Percentiles rank a stretch among this genome's conserved stretches.
Evolutionary conservation across 2,329 filamentous ascomycete genomes (phyloP).

Genomic region (Alternaria conjuncta): DNA sequence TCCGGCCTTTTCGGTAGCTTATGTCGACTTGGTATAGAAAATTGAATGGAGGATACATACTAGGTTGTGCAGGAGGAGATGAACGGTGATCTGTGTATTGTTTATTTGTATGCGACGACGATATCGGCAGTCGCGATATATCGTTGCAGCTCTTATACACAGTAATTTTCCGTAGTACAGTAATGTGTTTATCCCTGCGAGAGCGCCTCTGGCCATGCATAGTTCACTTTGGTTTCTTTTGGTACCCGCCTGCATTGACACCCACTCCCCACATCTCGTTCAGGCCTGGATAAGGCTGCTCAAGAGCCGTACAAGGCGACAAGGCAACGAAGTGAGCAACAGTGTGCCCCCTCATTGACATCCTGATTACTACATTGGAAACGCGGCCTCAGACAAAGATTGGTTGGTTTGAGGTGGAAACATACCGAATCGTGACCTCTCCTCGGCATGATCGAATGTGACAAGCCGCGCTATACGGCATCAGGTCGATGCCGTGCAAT

Average conservation of each 20-base stretch:
- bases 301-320: neutral
- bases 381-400: neutral
- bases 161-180: constrained; percentile 34
- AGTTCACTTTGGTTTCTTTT: constrained; percentile 28
- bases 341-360: constrained; percentile 4
- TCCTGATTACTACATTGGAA: neutral
- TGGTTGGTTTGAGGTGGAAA: constrained; percentile 11
- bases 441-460: constrained; percentile 18
- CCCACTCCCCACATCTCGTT: constrained; percentile 22
- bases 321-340: neutral
- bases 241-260: constrained; percentile 15
- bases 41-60: constrained; percentile 43
- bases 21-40: constrained; percentile 35
- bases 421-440: neutral
- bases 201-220: constrained; percentile 11
- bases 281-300: constrained; percentile 8
- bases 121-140: constrained; percentile 30
- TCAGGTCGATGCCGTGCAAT: constrained; percentile 18
- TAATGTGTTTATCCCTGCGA: constrained; percentile 34
- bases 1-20: constrained; percentile 5
- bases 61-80: constrained; percentile 25
- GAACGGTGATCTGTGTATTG: constrained; percentile 37
- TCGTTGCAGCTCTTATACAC: constrained; percentile 31
- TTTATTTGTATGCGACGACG: constrained; percentile 33
- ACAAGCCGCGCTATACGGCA: constrained; percentile 26